Percentiles rank a stretch among this genome's conserved stretches.
These are phyloP conservation scores for Rhizophagus clarus DNA, from an alignment of 192 early-diverging fungal species.

Conservation along the genomic window DNA sequence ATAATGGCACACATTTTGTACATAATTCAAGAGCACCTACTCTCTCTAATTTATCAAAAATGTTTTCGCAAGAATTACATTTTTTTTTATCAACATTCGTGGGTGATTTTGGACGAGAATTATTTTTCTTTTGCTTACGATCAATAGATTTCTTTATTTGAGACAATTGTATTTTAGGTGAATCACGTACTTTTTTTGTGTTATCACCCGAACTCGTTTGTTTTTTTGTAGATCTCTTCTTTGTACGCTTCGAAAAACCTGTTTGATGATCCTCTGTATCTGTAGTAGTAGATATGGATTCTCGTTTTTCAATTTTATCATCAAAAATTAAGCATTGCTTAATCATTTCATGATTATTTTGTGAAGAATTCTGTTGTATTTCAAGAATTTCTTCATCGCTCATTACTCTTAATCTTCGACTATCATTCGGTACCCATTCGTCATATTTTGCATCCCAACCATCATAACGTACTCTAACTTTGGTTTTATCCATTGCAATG, in stretches of 20 bases:
- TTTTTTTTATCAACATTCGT: not conserved
- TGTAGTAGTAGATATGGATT: not conserved
- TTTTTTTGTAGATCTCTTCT: not conserved
- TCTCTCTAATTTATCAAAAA: not conserved
- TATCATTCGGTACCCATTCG: conserved; percentile 55
- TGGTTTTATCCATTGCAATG: conserved; percentile 40
- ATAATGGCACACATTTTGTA: conserved; percentile 8
- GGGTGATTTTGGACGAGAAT: not conserved
- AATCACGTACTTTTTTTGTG: not conserved
- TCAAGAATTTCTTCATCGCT: conserved; percentile 27
- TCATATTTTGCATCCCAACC: conserved; percentile 52
- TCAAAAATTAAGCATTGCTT: not conserved
- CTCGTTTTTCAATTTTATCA: not conserved
- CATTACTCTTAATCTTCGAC: conserved; percentile 40
- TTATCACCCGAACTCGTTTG: not conserved
- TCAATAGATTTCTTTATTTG: not conserved
- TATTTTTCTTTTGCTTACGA: not conserved
- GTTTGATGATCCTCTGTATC: not conserved
- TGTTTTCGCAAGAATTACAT: conserved; percentile 1
- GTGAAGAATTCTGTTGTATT: not conserved
- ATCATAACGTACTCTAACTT: conserved; percentile 52
- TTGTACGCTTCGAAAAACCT: not conserved
- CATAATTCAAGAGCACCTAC: conserved; percentile 15
- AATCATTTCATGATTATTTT: not conserved
- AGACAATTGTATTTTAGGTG: not conserved